These are phyloP conservation scores for Komagataea norvegica DNA, from an alignment of 1,139 yeast species.

Conservation along the genomic window DNA sequence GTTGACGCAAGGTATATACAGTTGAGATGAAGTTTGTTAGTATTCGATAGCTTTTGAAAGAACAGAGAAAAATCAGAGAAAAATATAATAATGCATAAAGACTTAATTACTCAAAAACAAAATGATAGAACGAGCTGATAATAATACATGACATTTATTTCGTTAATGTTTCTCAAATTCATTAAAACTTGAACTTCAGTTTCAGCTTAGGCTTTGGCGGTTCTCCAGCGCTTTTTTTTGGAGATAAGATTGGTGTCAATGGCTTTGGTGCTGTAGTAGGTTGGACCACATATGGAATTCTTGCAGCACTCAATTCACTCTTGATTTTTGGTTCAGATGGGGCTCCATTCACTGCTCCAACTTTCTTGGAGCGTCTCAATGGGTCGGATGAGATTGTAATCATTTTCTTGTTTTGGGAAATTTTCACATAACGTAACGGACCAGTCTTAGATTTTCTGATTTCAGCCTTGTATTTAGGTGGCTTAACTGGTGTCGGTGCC, in stretches of 20 bases:
- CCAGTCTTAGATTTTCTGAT: slow-evolving; percentile 19
- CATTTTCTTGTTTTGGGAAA: slow-evolving; percentile 15
- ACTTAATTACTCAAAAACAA: no score
- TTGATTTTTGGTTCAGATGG: not conserved
- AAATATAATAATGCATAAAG: not conserved
- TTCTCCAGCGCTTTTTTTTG: slow-evolving; percentile 7
- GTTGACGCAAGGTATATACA: slow-evolving; percentile 89
- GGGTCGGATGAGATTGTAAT: slow-evolving; percentile 25
- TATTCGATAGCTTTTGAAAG: no score
- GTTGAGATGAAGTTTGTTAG: slow-evolving; percentile 31
- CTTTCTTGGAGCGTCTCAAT: slow-evolving; percentile 14
- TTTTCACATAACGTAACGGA: slow-evolving; percentile 25
- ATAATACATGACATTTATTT: slow-evolving; percentile 3
- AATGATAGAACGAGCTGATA: not conserved
- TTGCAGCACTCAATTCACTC: not conserved
- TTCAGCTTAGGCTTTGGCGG: slow-evolving; percentile 26
- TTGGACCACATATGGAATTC: not conserved
- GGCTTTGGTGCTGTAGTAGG: not conserved
- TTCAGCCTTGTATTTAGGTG: slow-evolving; percentile 15
- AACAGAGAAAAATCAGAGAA: no score
- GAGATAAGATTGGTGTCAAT: not conserved
- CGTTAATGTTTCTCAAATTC: slow-evolving; percentile 1
- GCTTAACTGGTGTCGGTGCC: slow-evolving; percentile 2
- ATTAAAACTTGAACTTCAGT: slow-evolving; percentile 25
- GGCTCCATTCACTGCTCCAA: not conserved